A percentile compares a stretch with the other conserved stretches of the same genome.
Conservation (phyloP, 139 green algal species). For the Volvox africanus region DNA sequence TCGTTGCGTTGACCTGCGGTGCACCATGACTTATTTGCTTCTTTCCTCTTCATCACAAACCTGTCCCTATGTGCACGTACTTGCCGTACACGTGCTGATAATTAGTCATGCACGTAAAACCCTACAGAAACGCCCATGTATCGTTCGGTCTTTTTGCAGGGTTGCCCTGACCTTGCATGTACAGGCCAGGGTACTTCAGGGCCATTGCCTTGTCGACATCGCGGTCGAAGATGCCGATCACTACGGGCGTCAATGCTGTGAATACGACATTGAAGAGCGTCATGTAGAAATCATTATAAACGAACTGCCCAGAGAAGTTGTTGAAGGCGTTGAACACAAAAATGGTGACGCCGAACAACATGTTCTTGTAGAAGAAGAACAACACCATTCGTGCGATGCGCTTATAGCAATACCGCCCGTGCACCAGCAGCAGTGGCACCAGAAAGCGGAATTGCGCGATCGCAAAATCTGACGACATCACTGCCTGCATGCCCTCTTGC, state of each 20-base stretch:
- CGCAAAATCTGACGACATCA: conserved; percentile 95
- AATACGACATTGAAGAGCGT: conserved; percentile 85
- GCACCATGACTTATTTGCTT: no score
- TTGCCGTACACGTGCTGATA: no score
- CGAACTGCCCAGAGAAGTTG: conserved; percentile 78
- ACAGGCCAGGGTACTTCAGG: conserved; percentile 66
- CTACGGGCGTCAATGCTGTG: conserved; percentile 73
- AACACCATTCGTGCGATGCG: conserved; percentile 85
- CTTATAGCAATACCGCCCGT: conserved; percentile 90
- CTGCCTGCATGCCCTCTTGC: conserved; percentile 95
- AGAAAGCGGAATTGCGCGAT: conserved; percentile 97
- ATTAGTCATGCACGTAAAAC: no score
- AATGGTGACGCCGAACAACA: conserved; percentile 87
- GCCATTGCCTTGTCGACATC: conserved; percentile 71
- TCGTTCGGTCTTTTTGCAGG: no score
- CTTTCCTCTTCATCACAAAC: no score
- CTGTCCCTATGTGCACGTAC: no score
- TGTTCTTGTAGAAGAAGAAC: conserved; percentile 89
- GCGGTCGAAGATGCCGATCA: conserved; percentile 77
- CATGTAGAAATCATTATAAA: conserved; percentile 88
- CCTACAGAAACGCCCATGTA: no score
- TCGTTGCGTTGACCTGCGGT: conserved; percentile 72
- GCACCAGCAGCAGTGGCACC: conserved; percentile 84
- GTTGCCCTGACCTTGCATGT: conserved; percentile 52
- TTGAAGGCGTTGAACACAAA: conserved; percentile 82